Evolutionary conservation across 371 early-diverging fungal genomes (phyloP), one percentile per base, ranked within the genome.

Genomic region (Sporodiniella umbellata): DNA sequence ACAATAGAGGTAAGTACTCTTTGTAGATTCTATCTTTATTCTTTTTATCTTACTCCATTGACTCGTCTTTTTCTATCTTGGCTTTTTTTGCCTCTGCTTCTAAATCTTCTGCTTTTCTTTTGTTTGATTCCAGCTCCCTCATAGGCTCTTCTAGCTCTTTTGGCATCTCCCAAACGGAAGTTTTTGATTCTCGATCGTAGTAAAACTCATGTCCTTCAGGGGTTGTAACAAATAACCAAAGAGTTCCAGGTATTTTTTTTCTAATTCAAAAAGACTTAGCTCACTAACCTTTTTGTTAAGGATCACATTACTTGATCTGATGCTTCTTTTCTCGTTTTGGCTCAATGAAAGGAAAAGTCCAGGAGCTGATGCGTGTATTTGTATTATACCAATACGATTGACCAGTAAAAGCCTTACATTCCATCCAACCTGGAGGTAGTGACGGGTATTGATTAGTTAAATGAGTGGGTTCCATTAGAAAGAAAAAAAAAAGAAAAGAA

Each of bases 211-310:
- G 78, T 19, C 86, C 85, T 18, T 71, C 68, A 26, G 67, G 75
- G n/a, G 92, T 90, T 45, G 75, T 70, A 0, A 89, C 83, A 50
- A 92, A 79, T 40, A 80, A 74, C 93, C 93, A 92, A 4, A 67
- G 59, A 0, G 88, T 80, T n/a, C 80, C 78, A 33, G 88, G 81
- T 33, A 92, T 81, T 42, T 73, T 77, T 22, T 74, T 80, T 48
- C 86, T 85, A 62, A n/a, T n/a, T 33, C 3, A 25, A 17, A 4
- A 11, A 19, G 24, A 15, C 8, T 24, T 6, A 33, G 24, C 15
- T 18, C 2, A 15, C 14, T 8, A 4, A 7, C 30, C 18, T 4
- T 1, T 14, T 24, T 12, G 17, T 18, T 33, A 37, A 19, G 60
- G 58, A 19, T 70, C 61, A 10, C 51, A 45, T 25, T 66, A 64